Evolutionary conservation across 768 basidiomycete species (phyloP), one percentile per base, ranked within the genome.

Genomic region (Mycena sanguinolenta): DNA sequence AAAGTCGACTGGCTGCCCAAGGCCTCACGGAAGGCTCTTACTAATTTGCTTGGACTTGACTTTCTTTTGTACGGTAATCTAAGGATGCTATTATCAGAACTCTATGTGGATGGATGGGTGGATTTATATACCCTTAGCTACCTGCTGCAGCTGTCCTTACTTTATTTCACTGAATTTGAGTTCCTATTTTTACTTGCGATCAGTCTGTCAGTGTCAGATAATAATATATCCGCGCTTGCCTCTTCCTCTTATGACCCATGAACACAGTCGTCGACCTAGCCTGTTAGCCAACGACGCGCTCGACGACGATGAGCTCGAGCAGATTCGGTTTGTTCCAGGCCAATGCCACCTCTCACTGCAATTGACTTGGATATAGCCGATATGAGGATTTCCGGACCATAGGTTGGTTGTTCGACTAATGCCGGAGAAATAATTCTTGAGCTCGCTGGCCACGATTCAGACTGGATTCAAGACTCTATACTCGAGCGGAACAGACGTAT

Each of bases 311-410:
- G 91, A 91, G 75, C 84, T 91, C 61, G 91, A 91, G 76, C 84
- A 88, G 74, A 91, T 92, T 65, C 84, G 89, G 91, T 91, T 70
- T 62, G 49, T 50, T 12, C 8, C 21, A 7, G 4, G 49, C 14
- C 46, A 21, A 17, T 25, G n/a, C 49, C 9, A 4, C 10, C n/a
- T n/a, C n/a, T 13, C 2, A 2, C 25, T 19, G 44, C 30, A 53
- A 30, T 70, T 66, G 73, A 80, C 39, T 71, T 61, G 46, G 30
- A 16, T 28, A 19, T 28, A 96, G 96, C 73, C 94, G 94, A 69
- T 97, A 97, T 84, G 94, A 97, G 80, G 96, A 98, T 83, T 98
- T 98, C 78, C 92, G 92, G 52, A 97, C 96, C 8, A 96, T 98
- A 82, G 96, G 96, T 95, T 77, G 74, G 85, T 80, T 58, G 30